A percentile compares a stretch with the other conserved stretches of the same genome.
These are phyloP conservation scores for Boletus rubroflammeus DNA, from an alignment of 768 basidiomycete genomes.

Conservation along the genomic window DNA sequence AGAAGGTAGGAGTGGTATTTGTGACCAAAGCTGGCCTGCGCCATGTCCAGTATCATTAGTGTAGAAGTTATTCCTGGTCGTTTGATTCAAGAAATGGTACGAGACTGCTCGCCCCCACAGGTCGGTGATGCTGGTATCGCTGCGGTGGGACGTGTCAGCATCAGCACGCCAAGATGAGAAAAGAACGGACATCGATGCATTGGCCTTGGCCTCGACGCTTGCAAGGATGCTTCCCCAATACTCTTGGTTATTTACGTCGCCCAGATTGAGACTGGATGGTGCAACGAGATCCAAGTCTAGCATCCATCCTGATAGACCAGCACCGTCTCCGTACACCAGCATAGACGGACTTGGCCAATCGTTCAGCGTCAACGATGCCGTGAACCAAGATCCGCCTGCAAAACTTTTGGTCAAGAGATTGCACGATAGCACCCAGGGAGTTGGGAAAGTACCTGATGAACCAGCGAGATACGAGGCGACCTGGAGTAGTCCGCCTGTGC, in stretches of 20 bases:
- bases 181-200: slow-evolving; percentile 46
- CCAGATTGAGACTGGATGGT: slow-evolving; percentile 48
- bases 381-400: slow-evolving; percentile 65
- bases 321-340: slow-evolving; percentile 56
- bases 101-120: slow-evolving; percentile 62
- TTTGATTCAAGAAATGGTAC: slow-evolving; percentile 72
- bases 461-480: slow-evolving; percentile 67
- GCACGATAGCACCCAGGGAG: background rate
- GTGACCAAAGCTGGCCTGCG: slow-evolving; percentile 70
- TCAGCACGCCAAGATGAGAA: background rate
- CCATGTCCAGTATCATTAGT: slow-evolving; percentile 58
- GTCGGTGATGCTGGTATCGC: slow-evolving; percentile 64
- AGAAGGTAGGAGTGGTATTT: slow-evolving; percentile 47
- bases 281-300: slow-evolving; percentile 54
- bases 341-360: slow-evolving; percentile 56
- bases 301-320: slow-evolving; percentile 49
- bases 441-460: slow-evolving; percentile 49
- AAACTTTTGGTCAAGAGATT: background rate
- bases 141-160: slow-evolving; percentile 18
- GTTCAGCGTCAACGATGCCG: slow-evolving; percentile 60
- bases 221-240: slow-evolving; percentile 54
- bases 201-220: slow-evolving; percentile 55
- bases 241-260: slow-evolving; percentile 44
- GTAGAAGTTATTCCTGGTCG: slow-evolving; percentile 55
- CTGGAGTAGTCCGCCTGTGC: slow-evolving; percentile 68